These are phyloP conservation scores for Retiboletus flavoniger DNA, from an alignment of 1,284 basidiomycete genomes.

Conservation along the genomic window DNA sequence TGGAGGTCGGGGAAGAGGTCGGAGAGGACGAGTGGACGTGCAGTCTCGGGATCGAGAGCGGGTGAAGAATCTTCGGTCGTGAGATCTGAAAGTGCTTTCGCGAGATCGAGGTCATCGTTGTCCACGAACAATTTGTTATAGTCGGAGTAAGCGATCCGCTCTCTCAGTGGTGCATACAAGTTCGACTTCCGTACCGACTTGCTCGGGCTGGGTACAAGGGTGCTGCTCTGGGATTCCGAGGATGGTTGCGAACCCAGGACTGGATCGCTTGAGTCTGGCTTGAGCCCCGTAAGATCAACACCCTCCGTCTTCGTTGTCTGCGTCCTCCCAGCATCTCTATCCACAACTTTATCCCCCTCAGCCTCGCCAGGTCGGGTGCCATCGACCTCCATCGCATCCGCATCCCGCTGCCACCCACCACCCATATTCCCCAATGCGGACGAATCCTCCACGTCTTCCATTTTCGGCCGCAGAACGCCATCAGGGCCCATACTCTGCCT, in stretches of 20 bases:
- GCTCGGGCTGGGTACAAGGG: constrained; percentile 23
- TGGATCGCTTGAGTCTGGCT: constrained; percentile 49
- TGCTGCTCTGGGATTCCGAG: constrained; percentile 35
- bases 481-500: constrained; percentile 31
- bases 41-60: constrained; percentile 27
- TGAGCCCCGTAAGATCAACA: constrained; percentile 30
- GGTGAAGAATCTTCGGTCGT: constrained; percentile 33
- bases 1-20: constrained; percentile 66
- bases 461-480: constrained; percentile 49
- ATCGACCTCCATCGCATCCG: constrained; percentile 41
- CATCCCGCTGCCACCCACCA: constrained; percentile 24
- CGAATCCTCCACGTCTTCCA: constrained; percentile 61
- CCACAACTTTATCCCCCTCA: constrained; percentile 32
- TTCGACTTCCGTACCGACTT: constrained; percentile 44
- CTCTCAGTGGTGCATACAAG: constrained; percentile 55
- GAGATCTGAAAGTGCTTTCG: constrained; percentile 40
- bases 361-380: constrained; percentile 23
- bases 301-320: constrained; percentile 28
- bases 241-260: constrained; percentile 45
- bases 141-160: constrained; percentile 57
- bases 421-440: constrained; percentile 42
- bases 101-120: constrained; percentile 45
- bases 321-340: constrained; percentile 29
- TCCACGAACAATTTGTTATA: constrained; percentile 60
- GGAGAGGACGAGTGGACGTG: constrained; percentile 48